Percentiles rank a stretch among this genome's conserved stretches.
Evolutionary conservation across 768 basidiomycete species (phyloP).

Genomic region (Collybia mongolica): DNA sequence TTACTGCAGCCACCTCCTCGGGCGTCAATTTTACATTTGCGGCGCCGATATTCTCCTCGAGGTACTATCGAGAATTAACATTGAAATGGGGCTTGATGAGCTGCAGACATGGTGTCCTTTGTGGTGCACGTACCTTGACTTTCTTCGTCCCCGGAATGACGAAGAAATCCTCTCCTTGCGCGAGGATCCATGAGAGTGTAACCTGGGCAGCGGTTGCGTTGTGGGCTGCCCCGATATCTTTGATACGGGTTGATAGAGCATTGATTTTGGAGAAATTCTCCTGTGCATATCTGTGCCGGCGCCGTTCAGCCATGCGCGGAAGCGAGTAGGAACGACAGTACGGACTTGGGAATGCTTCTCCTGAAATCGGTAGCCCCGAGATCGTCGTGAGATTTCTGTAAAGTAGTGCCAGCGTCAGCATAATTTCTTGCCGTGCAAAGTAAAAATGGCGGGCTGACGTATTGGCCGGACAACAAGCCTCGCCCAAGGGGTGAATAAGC

Average conservation of each 20-base stretch:
- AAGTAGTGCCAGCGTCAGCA: neutral
- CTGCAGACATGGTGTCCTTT: too few species aligned
- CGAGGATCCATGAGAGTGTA: constrained; percentile 43
- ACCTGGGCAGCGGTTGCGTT: constrained; percentile 39
- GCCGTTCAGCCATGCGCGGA: neutral
- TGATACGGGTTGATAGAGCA: constrained; percentile 29
- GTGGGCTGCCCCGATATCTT: constrained; percentile 29
- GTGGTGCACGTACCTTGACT: constrained; percentile 22
- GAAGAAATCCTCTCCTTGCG: constrained; percentile 40
- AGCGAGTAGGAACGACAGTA: neutral
- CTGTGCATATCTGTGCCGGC: constrained; percentile 22
- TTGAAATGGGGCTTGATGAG: too few species aligned
- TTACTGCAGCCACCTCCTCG: constrained; percentile 28
- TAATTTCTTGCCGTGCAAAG: neutral
- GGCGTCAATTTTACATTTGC: constrained; percentile 21
- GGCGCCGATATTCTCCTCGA: constrained; percentile 37
- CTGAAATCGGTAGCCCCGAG: constrained; percentile 38
- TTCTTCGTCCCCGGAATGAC: constrained; percentile 44
- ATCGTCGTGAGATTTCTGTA: constrained; percentile 36
- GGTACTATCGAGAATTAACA: constrained; percentile 22
- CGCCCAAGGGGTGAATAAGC: constrained; percentile 50
- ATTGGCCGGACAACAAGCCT: constrained; percentile 47
- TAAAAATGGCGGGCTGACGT: constrained; percentile 20
- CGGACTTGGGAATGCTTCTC: constrained; percentile 30
- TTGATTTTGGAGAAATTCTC: constrained; percentile 41